Conservation (phyloP, 1,284 basidiomycete genomes). For the Ceratobasidium sp. region DNA sequence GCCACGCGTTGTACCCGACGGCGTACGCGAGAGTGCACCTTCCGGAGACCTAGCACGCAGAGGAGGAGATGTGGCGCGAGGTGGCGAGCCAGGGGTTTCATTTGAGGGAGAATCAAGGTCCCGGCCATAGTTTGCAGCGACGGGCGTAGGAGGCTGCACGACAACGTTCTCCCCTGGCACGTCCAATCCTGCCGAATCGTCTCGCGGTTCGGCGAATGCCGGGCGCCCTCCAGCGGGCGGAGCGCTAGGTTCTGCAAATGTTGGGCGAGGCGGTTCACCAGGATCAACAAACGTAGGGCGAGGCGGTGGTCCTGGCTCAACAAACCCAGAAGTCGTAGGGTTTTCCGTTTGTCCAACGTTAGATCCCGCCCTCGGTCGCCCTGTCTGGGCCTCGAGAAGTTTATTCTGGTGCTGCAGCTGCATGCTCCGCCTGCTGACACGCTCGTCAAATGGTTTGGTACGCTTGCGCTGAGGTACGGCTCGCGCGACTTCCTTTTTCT, state of each 20-base stretch:
- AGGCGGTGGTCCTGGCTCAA: constrained; percentile 50
- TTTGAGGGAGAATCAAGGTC: constrained; percentile 1
- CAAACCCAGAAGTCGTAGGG: constrained; percentile 58
- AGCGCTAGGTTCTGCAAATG: constrained; percentile 20
- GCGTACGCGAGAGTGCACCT: constrained; percentile 55
- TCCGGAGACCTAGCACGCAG: constrained; percentile 42
- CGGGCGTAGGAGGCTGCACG: constrained; percentile 30
- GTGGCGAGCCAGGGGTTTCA: constrained; percentile 17
- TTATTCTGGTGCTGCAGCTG: constrained; percentile 58
- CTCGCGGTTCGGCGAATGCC: constrained; percentile 27
- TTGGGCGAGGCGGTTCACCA: constrained; percentile 29
- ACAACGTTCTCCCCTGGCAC: constrained; percentile 14
- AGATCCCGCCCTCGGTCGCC: constrained; percentile 13
- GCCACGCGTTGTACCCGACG: constrained; percentile 54
- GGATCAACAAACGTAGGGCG: constrained; percentile 28
- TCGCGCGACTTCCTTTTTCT: constrained; percentile 86
- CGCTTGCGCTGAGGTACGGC: constrained; percentile 84
- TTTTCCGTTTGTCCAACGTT: constrained; percentile 28
- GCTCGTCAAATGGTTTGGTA: constrained; percentile 89
- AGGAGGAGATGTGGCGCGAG: constrained; percentile 32
- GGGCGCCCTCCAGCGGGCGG: constrained; percentile 19
- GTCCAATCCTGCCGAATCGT: constrained; percentile 5
- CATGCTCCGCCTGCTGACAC: constrained; percentile 71
- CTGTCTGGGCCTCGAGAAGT: constrained; percentile 54
- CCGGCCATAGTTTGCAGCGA: not conserved